These are phyloP conservation scores for Histomonas meleagridis DNA, from an alignment of 208 protist species.

Conservation along the genomic window DNA sequence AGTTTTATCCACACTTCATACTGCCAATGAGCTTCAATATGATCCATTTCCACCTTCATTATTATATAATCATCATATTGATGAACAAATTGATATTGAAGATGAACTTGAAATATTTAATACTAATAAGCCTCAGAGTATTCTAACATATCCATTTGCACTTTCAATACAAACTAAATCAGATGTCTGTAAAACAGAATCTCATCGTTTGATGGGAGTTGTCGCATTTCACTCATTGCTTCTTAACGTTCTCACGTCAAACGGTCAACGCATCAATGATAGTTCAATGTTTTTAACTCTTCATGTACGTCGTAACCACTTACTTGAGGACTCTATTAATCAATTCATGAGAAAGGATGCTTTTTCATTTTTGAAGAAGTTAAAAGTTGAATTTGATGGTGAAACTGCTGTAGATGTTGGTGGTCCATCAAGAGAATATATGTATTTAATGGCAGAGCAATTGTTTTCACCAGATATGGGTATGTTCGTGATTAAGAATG, in stretches of 20 bases:
- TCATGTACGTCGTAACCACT: neutral
- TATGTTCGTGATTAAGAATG: slow-evolving; percentile 67
- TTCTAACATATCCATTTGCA: neutral
- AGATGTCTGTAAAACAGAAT: neutral
- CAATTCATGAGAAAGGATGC: neutral
- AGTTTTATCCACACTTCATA: neutral
- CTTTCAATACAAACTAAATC: neutral
- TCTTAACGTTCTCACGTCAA: neutral
- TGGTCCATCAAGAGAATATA: slow-evolving; percentile 81
- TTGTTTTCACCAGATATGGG: slow-evolving; percentile 70
- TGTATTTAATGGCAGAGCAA: slow-evolving; percentile 70
- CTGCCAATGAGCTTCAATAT: neutral
- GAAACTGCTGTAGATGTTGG: slow-evolving; percentile 80
- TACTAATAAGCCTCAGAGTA: neutral
- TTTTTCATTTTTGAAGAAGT: slow-evolving; percentile 62
- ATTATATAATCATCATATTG: slow-evolving; percentile 24
- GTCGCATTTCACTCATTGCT: neutral
- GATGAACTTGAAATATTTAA: neutral
- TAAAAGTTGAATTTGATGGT: slow-evolving; percentile 69
- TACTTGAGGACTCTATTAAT: slow-evolving; percentile 4
- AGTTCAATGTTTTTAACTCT: neutral
- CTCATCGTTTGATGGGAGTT: neutral
- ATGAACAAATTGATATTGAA: neutral
- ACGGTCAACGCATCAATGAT: neutral
- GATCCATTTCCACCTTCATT: neutral